Percentiles rank a stretch among this genome's conserved stretches.
These are phyloP conservation scores for Paraglomus occultum DNA, from an alignment of 192 early-diverging fungal genomes.

Conservation along the genomic window DNA sequence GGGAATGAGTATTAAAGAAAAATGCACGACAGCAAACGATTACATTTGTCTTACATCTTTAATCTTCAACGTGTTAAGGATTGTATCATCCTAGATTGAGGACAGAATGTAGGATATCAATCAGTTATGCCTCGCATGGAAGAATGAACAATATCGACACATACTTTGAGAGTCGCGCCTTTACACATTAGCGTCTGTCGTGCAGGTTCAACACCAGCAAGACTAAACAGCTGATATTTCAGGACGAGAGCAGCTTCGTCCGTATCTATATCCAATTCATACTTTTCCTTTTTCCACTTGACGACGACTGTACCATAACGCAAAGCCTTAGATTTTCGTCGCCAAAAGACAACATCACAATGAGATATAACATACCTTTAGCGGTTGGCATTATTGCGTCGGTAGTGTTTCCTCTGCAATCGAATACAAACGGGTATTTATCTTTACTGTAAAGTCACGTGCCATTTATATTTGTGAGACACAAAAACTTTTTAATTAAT, in stretches of 20 bases:
- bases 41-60: slow-evolving; percentile 59
- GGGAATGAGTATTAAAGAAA: neutral
- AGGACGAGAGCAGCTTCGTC: slow-evolving; percentile 74
- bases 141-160: neutral
- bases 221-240: slow-evolving; percentile 85
- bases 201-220: slow-evolving; percentile 89
- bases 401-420: no score
- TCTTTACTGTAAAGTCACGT: no score
- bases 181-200: slow-evolving; percentile 95
- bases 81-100: slow-evolving; percentile 67
- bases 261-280: slow-evolving; percentile 71
- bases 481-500: no score
- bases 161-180: slow-evolving; percentile 86
- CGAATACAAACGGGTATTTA: no score
- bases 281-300: slow-evolving; percentile 92
- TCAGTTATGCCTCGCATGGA: no score
- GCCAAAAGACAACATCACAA: no score
- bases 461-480: no score
- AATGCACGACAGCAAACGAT: slow-evolving; percentile 28
- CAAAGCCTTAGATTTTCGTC: no score
- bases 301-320: slow-evolving; percentile 62
- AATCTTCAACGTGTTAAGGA: slow-evolving; percentile 67
- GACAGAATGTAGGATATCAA: neutral
- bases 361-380: no score
- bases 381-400: no score